Base-by-base conservation (phyloP, 2,329 filamentous ascomycete genomes). In the Cryphonectria naterciae region DNA sequence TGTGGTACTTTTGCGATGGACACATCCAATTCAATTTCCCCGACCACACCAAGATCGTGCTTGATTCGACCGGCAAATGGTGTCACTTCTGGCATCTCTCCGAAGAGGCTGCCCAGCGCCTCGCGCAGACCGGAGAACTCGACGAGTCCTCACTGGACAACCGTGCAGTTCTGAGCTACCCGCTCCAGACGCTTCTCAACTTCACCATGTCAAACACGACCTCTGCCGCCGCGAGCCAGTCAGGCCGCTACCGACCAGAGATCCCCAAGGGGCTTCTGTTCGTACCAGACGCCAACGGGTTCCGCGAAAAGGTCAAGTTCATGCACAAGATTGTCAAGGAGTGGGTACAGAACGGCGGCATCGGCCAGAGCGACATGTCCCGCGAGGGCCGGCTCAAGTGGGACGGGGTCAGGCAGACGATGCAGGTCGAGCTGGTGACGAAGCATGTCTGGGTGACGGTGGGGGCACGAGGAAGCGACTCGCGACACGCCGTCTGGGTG, bases 1-100 rank as follows among this genome's bases (percentile, higher is more conserved):
- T 93, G 80, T 95, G 92, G 92, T 89, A 90, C 65, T 95, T 95
- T 76, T 88, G 88, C 69, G 92, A 95, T 78, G 93, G 93, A 2
- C 92, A 93, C 76, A 86, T 95, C 74, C 92, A 93, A 88, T 93
- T 95, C 81, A 95, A 96, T 81, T 96, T 96, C 79, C 93, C 93
- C 2, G 93, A 96, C 75, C 93, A 96, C 79, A 95, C 93, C 71
- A 96, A 96, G 81, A 88, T 96, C 68, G 91, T 95, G 17, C 83
- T 96, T 37, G 93, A 93, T 70, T 83, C 91, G 0, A 88, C 91
- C 41, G 93, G 92, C n/a, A 89, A 87, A 1, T 92, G 90, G 85
- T 91, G 92, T 75, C 91, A 93, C 78, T 93, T 94, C 78, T 92
- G 92, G 82, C 91, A 93, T 76, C 87, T 95, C 28, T 89, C 92